These are phyloP conservation scores for Cordia subcordata DNA, from an alignment of 257 asterid genomes.

Conservation along the genomic window DNA sequence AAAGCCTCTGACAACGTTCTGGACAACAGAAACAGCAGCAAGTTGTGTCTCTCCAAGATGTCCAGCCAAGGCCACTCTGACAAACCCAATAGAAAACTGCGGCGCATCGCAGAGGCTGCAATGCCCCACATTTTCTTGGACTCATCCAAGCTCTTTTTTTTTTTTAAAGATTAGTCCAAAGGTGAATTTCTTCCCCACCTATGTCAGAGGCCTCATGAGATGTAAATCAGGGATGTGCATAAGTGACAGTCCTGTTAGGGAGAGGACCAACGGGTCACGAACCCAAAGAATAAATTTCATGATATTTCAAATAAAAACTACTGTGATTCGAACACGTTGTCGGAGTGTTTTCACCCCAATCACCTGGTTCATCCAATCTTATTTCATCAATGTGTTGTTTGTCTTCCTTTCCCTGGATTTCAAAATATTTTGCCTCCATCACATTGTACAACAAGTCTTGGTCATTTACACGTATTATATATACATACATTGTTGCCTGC, in stretches of 20 bases:
- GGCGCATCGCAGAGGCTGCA: constrained; percentile 69
- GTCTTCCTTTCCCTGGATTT: constrained; percentile 8
- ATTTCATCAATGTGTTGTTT: constrained; percentile 11
- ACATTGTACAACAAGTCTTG: constrained; percentile 7
- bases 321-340: too few relatives aligned
- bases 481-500: not conserved
- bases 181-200: too few relatives aligned
- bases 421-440: constrained; percentile 20
- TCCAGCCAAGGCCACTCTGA: constrained; percentile 70
- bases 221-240: too few relatives aligned
- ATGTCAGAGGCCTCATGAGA: too few relatives aligned
- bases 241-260: too few relatives aligned
- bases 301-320: too few relatives aligned
- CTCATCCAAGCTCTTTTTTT: constrained; percentile 31
- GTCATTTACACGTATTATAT: not conserved
- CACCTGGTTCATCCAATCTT: too few relatives aligned
- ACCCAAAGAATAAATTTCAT: too few relatives aligned
- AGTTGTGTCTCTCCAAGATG: constrained; percentile 71
- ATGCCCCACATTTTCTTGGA: constrained; percentile 68
- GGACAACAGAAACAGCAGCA: constrained; percentile 77
- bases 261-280: too few relatives aligned
- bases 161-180: too few relatives aligned
- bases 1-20: constrained; percentile 78
- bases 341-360: too few relatives aligned
- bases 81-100: constrained; percentile 66